Evolutionary conservation across 306 rosid genomes (phyloP), one percentile per base, ranked within the genome.

Genomic region (Cucurbita ficifolia): DNA sequence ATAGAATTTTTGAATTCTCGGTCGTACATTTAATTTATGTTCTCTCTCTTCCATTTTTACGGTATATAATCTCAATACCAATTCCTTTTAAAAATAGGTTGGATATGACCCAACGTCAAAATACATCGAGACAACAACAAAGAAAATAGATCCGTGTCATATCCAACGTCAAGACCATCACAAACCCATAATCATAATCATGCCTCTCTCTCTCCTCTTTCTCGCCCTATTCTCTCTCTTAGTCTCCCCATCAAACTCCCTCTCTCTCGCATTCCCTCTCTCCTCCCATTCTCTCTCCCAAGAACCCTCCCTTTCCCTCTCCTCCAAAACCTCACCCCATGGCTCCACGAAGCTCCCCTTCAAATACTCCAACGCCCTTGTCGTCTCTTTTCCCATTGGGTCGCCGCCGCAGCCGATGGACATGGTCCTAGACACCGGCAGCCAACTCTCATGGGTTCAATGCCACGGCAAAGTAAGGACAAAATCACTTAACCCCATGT

Each of bases 381-480:
- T 89, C 3, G 93, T 92, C 4, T 67, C 88, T 8, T 90, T 92
- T 1, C 91, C 97, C 1, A 86, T 92, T 13, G 97, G 97, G 0
- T 87, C 97, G 0, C 97, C 97, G 5, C 96, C 97, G 1, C 97
- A 92, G 83, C 68, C 83, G 51, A 91, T 86, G 50, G 81, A 82
- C 61, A 89, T 90, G 98, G 86, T 94, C 1, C 24, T 94, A 3
- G 98, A 94, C 85, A 89, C 97, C 0, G 97, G 97, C 56, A 89
- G 96, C 85, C 97, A 92, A 29, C 96, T 92, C 7, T 92, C 97
- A 0, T 92, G 93, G 93, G 86, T 92, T 78, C 91, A 89, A 64
- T 92, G 98, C 55, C 78, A 86, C 13, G 7, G 10, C 62, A 79
- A 58, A 13, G 33, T 7, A 2, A 59, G 35, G 43, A 2, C 13